Base-by-base conservation (phyloP, 2,329 filamentous ascomycete species). In the Nothopassalora personata region DNA sequence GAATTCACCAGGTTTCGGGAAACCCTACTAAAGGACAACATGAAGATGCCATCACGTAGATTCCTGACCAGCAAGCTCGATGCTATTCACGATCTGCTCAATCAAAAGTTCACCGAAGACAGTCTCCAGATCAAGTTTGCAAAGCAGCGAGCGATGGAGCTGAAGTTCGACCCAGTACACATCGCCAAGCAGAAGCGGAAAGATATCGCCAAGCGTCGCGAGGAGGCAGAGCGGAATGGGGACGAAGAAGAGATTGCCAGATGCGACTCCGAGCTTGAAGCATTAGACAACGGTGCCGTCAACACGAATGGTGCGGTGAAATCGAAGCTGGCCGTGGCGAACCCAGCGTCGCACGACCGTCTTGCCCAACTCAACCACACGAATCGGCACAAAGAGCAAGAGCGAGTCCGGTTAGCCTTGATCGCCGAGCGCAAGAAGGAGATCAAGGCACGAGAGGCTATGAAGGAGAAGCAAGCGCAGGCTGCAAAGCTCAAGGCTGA, bases 361-460 rank as follows among this genome's bases (percentile, higher is more conserved):
- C 82, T 97, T 27, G 89, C 90, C 0, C 83, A 88, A 69, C 81
- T 96, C 65, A 99, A 99, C 75, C 81, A 84, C 30, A 85, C 89
- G 70, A 97, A 96, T 74, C 87, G 93, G 62, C 86, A 87, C 59
- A 83, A 87, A 66, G 97, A 97, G 70, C 83, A 84, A n/a, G 90
- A 96, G 71, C 87, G 89, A 51, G 89, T 97, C n/a, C 90, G 93
- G 60, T 89, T 90, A 73, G 93, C 92, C 0, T 89, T 97, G 71
- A 80, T 96, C 57, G 87, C 88, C 66, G 94, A 99, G 76, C 74
- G 76, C 19, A 68, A 71, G 30, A 72, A 73, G 60, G 67, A 73
- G 48, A 66, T 74, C 52, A 64, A 71, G 11, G 73, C 72, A 8
- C 72, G 79, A 79, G 67, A 84, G 83, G 48, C 85, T 85, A 64